phyloP scores from a whole-genome alignment of 352 stramenopile species.

The Pythium graminicola region DNA sequence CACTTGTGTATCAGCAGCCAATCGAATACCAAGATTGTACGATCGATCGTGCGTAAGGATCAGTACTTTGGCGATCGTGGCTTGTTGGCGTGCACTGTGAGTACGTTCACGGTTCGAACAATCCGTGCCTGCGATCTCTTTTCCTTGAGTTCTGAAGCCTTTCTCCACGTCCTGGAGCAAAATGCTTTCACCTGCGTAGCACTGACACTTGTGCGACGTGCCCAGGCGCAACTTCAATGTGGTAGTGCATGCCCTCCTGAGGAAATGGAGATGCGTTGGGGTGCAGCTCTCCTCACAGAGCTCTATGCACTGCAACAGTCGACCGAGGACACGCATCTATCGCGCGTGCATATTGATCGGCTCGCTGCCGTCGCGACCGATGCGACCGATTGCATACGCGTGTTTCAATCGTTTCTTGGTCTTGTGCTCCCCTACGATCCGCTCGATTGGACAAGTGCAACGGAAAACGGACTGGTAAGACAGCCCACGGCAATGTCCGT shows the following conservation, averaged over 20 bases:
- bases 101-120: constrained; percentile 39
- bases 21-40: constrained; percentile 21
- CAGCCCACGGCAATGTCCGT: not conserved
- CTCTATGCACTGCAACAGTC: constrained; percentile 1
- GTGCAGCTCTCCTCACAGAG: constrained; percentile 6
- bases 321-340: not conserved
- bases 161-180: constrained; percentile 12
- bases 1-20: constrained; percentile 32
- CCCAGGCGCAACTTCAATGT: not conserved
- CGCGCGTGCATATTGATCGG: constrained; percentile 12
- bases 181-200: constrained; percentile 13
- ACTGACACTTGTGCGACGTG: constrained; percentile 7
- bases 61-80: constrained; percentile 58
- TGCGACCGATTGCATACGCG: constrained; percentile 8
- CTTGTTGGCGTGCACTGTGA: constrained; percentile 46
- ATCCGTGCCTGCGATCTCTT: constrained; percentile 37
- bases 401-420: constrained; percentile 15
- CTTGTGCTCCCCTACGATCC: constrained; percentile 20
- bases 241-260: not conserved
- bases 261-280: constrained; percentile 23
- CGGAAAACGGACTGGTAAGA: not conserved
- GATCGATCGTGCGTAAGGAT: constrained; percentile 35
- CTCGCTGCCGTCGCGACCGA: not conserved
- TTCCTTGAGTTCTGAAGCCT: constrained; percentile 17
- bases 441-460: constrained; percentile 16